These are phyloP conservation scores for Dictyophora rubrovolvata DNA, from an alignment of 768 basidiomycete species.

Conservation along the genomic window DNA sequence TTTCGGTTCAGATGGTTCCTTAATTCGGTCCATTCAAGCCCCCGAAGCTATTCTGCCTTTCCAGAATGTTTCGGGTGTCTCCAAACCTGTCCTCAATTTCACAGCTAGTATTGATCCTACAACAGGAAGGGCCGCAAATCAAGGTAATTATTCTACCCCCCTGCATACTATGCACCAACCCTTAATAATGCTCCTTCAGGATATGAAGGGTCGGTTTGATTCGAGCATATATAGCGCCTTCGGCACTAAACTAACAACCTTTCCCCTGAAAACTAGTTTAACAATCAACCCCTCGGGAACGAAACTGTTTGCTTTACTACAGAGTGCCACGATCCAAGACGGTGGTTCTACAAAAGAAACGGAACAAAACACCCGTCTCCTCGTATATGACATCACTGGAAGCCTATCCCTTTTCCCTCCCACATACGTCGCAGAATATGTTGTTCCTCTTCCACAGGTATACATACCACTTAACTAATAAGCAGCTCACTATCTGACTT, in stretches of 20 bases:
- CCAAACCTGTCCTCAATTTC: constrained; percentile 40
- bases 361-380: constrained; percentile 42
- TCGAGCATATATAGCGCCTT: neutral
- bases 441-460: constrained; percentile 42
- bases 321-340: constrained; percentile 55
- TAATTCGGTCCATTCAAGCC: constrained; percentile 49
- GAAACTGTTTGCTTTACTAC: constrained; percentile 51
- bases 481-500: neutral
- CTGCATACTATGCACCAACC: neutral
- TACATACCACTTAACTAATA: neutral
- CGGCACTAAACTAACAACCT: neutral
- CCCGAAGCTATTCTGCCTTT: constrained; percentile 46
- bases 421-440: constrained; percentile 43
- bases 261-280: constrained; percentile 35
- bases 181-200: neutral
- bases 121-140: constrained; percentile 46
- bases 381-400: constrained; percentile 38
- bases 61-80: constrained; percentile 14
- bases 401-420: constrained; percentile 24
- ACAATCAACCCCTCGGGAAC: constrained; percentile 38
- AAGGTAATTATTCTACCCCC: constrained; percentile 27
- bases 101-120: constrained; percentile 36
- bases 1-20: constrained; percentile 33
- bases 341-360: constrained; percentile 39
- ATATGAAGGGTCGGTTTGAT: neutral